Base-by-base conservation (phyloP, 495 filamentous ascomycete species). In the Penicillium chermesinum region DNA sequence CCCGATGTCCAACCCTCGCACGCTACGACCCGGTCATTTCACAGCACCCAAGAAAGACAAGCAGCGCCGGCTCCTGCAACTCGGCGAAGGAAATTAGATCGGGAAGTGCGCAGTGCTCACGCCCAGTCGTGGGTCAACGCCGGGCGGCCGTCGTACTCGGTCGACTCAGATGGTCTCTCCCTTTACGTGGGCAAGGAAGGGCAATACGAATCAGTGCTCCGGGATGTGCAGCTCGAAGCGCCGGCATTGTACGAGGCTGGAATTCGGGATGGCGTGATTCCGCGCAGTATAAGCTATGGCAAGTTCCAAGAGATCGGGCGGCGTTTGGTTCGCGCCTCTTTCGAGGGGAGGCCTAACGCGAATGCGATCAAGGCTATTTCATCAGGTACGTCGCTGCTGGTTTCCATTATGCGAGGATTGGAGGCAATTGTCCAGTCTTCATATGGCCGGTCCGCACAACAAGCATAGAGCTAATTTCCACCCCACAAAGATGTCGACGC, bases 341-440 rank as follows among this genome's bases (percentile, higher is more conserved):
- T 52, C 14, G 32, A 32, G 7, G 9, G 22, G 7, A 0, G 15
- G 1, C 55, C 64, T 1, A 52, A 55, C 22, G 48, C 44, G 9
- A 40, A 36, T 1, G 44, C 37, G 1, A 48, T 67, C 35, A 40
- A 40, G 25, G 33, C 40, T 1, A 64, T 71, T 39, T 63, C 62
- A 7, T 16, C 46, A 30, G 63, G 67, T 68, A 32, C 37, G 60
- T 59, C 15, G 22, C 18, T 9, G 4, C 36, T 4, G 6, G 6
- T 18, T n/a, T n/a, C n/a, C n/a, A n/a, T n/a, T n/a, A n/a, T n/a
- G n/a, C n/a, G n/a, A n/a, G n/a, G n/a, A n/a, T n/a, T n/a, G n/a
- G n/a, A n/a, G n/a, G n/a, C n/a, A n/a, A n/a, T n/a, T n/a, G n/a
- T n/a, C n/a, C n/a, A n/a, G n/a, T n/a, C n/a, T n/a, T n/a, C n/a